These are phyloP conservation scores for Adansonia madagascariensis DNA, from an alignment of 441 rosid genomes.

Conservation along the genomic window DNA sequence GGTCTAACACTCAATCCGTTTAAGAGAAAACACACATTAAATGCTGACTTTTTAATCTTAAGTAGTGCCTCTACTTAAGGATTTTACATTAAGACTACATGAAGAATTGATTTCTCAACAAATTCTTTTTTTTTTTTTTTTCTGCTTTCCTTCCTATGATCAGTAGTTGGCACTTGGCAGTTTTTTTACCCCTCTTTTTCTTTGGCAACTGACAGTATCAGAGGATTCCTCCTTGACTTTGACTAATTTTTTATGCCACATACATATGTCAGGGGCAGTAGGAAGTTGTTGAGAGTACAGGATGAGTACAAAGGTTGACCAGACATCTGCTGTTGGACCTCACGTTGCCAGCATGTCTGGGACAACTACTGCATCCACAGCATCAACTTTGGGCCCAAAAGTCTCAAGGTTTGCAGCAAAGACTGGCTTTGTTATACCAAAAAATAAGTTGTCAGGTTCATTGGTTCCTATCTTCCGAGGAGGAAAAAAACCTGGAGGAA, in stretches of 20 bases:
- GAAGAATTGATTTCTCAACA: background rate
- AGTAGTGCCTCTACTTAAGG: background rate
- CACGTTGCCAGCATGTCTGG: constrained; percentile 38
- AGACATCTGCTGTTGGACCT: constrained; percentile 31
- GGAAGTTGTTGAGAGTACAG: constrained; percentile 15
- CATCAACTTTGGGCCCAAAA: constrained; percentile 45
- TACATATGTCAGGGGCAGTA: background rate
- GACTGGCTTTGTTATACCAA: constrained; percentile 86
- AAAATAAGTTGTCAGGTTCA: constrained; percentile 85
- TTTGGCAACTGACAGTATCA: background rate
- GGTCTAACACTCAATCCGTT: background rate
- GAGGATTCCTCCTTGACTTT: background rate
- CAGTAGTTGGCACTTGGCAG: background rate
- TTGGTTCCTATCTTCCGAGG: constrained; percentile 71
- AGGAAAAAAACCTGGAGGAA: constrained; percentile 48
- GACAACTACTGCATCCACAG: constrained; percentile 35
- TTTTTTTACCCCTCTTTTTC: background rate
- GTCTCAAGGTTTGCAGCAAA: constrained; percentile 70
- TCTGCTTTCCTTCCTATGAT: constrained; percentile 7
- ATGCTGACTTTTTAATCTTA: background rate
- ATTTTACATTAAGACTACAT: background rate
- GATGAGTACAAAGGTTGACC: constrained; percentile 37
- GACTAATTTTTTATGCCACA: background rate
- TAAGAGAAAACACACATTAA: background rate
- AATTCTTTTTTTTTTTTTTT: background rate